Base-by-base conservation (phyloP, 495 filamentous ascomycete species). In the Filosporella fistucella region DNA sequence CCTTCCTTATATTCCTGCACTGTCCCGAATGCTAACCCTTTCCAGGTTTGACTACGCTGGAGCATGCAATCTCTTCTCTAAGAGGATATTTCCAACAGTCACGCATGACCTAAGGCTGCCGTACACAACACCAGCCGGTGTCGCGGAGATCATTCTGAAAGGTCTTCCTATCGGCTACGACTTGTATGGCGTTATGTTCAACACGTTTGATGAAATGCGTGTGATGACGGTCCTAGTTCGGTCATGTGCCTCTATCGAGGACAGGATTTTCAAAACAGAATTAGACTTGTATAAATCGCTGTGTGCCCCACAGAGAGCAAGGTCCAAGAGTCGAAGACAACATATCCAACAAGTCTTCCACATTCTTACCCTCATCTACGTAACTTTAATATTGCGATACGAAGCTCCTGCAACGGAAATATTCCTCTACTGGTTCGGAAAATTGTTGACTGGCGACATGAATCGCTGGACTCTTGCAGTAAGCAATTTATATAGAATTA, bases 101-200 rank as follows among this genome's bases (percentile, higher is more conserved):
- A 16, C 4, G 1, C 21, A 22, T 28, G 20, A 17, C 16, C 36
- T 32, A 3, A 6, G 16, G 6, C 30, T 18, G 17, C 39, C 26
- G n/a, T 32, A 22, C 18, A 16, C 32, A 4, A 7, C n/a, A 25
- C 14, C 34, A 28, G 13, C 30, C 42, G 33, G 42, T 6, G 42
- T 52, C 10, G 42, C 49, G 21, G 18, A 33, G 25, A 2, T 14
- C 11, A 24, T 32, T 14, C 29, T 38, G 3, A 34, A 22, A 22
- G 33, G 33, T 30, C 49, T 52, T 22, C 49, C 49, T 28, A 22
- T n/a, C 13, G 34, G 33, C 4, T 46, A 45, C 28, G 49, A 52
- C 13, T 14, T 52, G 22, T 34, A 18, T 21, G 17, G 35, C 23
- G n/a, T n/a, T 6, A 38, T 38, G 8, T 9, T 21, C 4, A 4